These are phyloP conservation scores for Boletales sp. DNA, from an alignment of 768 basidiomycete genomes.

Conservation along the genomic window DNA sequence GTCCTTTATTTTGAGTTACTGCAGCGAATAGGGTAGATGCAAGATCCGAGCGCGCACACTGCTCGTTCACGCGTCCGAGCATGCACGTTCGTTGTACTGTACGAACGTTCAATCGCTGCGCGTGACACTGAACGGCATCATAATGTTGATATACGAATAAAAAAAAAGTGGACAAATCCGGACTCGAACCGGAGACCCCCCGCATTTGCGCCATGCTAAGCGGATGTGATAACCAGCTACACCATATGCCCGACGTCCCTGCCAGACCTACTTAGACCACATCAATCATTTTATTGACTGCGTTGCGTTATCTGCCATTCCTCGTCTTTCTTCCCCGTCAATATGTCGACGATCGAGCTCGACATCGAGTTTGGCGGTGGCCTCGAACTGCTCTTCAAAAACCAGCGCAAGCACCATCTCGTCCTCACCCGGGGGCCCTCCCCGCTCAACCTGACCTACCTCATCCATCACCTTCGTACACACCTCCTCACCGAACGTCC, in stretches of 20 bases:
- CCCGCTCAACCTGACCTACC: constrained; percentile 53
- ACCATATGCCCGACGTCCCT: constrained; percentile 31
- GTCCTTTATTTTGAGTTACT: too few species aligned
- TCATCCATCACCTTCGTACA: constrained; percentile 76
- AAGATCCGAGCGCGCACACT: too few species aligned
- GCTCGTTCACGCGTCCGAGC: too few species aligned
- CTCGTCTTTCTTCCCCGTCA: not conserved
- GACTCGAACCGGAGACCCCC: constrained; percentile 40
- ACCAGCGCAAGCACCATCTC: constrained; percentile 57
- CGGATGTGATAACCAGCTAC: constrained; percentile 41
- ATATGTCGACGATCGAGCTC: constrained; percentile 32
- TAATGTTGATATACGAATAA: not conserved
- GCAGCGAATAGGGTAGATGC: too few species aligned
- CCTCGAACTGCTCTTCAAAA: constrained; percentile 79
- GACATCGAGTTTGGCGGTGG: constrained; percentile 83
- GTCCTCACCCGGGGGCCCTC: constrained; percentile 46
- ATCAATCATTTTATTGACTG: too few species aligned
- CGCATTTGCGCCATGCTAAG: constrained; percentile 34
- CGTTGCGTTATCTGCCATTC: not conserved
- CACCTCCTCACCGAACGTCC: constrained; percentile 78
- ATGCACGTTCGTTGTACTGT: too few species aligned
- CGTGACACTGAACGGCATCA: too few species aligned
- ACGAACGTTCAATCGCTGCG: too few species aligned
- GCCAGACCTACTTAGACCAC: not conserved
- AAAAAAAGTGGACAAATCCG: constrained; percentile 37